Base-by-base conservation (phyloP, 306 rosid species). In the Arachis stenosperma region DNA sequence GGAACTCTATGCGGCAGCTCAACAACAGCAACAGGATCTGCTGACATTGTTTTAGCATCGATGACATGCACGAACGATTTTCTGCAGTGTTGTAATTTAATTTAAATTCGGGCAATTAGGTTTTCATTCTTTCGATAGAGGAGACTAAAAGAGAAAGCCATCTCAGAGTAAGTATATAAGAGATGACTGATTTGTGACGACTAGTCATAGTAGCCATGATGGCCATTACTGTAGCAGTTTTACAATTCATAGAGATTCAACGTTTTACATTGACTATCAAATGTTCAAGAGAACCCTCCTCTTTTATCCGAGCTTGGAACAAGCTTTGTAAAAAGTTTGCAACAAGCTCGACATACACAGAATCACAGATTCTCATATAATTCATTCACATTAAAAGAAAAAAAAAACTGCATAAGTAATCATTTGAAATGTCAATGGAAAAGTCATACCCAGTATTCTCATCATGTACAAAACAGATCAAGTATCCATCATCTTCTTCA, bases 401-500 rank as follows among this genome's bases (percentile, higher is more conserved):
- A 46, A 37, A 62, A 56, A 6, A 56, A 40, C 22, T 67, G 37
- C 66, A 59, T 12, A 62, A 69, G 43, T 46, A 54, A 50, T 3
- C 36, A 46, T 39, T 39, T 62, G 13, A 33, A 48, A 8, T 12
- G n/a, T 50, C 51, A 44, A 66, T 70, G 70, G 72, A 36, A 68
- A 64, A 65, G 63, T 43, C 39, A 13, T 88, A 94, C 97, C 96
- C 88, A 0, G 85, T 74, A 48, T 81, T 89, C 85, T 94, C 98
- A 8, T 89, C 91, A 10, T 94, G 96, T n/a, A 86, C 95, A 70
- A 89, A 94, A 74, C 84, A 78, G 67, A 94, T 88, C 69, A 91
- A 83, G 87, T 86, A 91, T 77, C 98, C 98, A 80, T 91, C 97
- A 79, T 94, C 98, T 89, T 94, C 97, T 84, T 84, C 88, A n/a